phyloP scores from a whole-genome alignment of 345 rosid species.

The Arabidopsis arenosa region DNA sequence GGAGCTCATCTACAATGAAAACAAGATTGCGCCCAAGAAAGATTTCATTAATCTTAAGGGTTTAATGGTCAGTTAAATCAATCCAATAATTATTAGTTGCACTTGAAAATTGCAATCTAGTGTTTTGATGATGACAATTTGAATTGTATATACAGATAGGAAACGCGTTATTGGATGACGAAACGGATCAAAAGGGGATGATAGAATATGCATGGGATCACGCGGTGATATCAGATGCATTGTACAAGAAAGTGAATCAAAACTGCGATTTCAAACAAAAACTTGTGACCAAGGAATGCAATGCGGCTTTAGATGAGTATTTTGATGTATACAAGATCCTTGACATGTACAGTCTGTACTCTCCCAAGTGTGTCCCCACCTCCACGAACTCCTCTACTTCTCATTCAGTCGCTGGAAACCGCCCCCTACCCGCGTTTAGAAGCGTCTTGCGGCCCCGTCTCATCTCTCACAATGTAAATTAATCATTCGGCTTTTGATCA shows the following conservation, averaged over 20 bases:
- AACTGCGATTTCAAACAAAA: constrained; percentile 58
- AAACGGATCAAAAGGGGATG: constrained; percentile 78
- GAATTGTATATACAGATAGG: constrained; percentile 60
- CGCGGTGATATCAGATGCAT: constrained; percentile 76
- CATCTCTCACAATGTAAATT: constrained; percentile 57
- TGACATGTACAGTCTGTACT: constrained; percentile 82
- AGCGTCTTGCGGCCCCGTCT: constrained; percentile 52
- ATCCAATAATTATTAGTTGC: not conserved
- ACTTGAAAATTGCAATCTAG: not conserved
- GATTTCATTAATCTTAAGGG: constrained; percentile 74
- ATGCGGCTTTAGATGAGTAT: constrained; percentile 49
- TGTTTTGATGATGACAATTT: not conserved
- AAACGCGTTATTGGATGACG: constrained; percentile 77
- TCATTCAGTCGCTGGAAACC: constrained; percentile 37
- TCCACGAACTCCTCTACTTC: constrained; percentile 14
- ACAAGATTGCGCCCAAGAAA: constrained; percentile 51
- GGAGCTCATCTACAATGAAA: constrained; percentile 58
- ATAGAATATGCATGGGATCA: constrained; percentile 84
- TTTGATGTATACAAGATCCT: constrained; percentile 57
- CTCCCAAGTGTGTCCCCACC: constrained; percentile 51
- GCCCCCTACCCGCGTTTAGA: constrained; percentile 41
- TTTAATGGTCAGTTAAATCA: constrained; percentile 54
- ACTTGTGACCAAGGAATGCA: constrained; percentile 47
- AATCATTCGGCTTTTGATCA: no score
- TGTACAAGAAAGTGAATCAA: constrained; percentile 52